These are phyloP conservation scores for Wakefieldia striispora DNA, from an alignment of 768 basidiomycete genomes.

Conservation along the genomic window DNA sequence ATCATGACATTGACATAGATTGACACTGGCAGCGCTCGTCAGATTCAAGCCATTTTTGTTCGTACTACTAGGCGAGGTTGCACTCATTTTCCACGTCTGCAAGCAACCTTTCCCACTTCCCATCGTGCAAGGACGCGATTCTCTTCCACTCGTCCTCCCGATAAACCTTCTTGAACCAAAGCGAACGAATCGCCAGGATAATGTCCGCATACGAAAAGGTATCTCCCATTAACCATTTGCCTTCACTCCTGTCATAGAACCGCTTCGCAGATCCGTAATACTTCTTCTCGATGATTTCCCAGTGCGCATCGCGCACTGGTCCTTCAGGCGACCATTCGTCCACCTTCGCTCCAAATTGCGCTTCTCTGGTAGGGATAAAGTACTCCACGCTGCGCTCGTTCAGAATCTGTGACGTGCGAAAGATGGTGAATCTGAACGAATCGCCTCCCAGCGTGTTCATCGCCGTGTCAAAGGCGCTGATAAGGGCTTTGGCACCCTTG, in stretches of 20 bases:
- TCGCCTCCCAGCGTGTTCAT: neutral
- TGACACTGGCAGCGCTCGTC: neutral
- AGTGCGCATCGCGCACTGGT: conserved; percentile 31
- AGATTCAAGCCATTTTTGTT: neutral
- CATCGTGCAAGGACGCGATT: conserved; percentile 25
- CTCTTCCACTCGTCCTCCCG: conserved; percentile 27
- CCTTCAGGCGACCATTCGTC: conserved; percentile 40
- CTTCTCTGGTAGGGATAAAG: conserved; percentile 37
- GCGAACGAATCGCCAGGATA: conserved; percentile 14
- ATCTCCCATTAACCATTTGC: conserved; percentile 32
- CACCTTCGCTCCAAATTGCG: conserved; percentile 32
- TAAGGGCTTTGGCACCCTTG: conserved; percentile 19
- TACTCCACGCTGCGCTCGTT: conserved; percentile 35
- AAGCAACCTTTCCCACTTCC: conserved; percentile 28
- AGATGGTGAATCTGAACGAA: conserved; percentile 13
- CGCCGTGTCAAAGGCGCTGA: conserved; percentile 18
- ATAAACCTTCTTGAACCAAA: conserved; percentile 20
- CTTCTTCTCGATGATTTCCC: conserved; percentile 17
- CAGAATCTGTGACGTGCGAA: conserved; percentile 30
- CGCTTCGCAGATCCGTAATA: conserved; percentile 6
- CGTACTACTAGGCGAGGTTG: conserved; percentile 1
- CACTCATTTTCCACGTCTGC: conserved; percentile 29
- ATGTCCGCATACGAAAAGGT: conserved; percentile 32
- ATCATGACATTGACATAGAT: too few relatives aligned
- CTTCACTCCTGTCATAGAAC: conserved; percentile 23